Conservation (phyloP, 805 yeast species). For the Candida loeiensis region DNA sequence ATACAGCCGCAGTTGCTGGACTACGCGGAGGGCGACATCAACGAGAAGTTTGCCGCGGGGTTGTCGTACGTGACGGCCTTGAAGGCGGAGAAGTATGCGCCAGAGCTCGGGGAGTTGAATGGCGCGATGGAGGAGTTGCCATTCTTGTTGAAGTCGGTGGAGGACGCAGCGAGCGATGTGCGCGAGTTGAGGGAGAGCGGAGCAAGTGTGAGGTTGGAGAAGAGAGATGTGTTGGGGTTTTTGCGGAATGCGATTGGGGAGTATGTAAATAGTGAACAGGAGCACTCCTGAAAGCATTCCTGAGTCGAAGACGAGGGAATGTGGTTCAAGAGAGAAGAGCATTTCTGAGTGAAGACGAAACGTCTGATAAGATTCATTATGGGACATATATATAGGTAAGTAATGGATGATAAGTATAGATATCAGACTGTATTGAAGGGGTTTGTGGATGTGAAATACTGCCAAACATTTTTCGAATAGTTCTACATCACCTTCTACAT, state of each 20-base stretch:
- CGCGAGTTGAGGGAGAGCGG: slow-evolving; percentile 45
- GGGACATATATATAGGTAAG: too few species aligned
- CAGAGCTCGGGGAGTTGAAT: slow-evolving; percentile 29
- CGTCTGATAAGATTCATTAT: too few species aligned
- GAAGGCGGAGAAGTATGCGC: slow-evolving; percentile 44
- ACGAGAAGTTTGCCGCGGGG: slow-evolving; percentile 54
- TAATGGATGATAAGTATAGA: too few species aligned
- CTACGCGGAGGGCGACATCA: slow-evolving; percentile 51
- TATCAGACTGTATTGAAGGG: too few species aligned
- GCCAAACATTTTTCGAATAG: too few species aligned
- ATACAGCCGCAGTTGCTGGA: slow-evolving; percentile 64
- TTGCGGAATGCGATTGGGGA: slow-evolving; percentile 28
- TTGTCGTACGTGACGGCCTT: slow-evolving; percentile 64
- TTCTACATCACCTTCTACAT: too few species aligned
- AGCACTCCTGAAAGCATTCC: too few species aligned
- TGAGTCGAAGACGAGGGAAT: too few species aligned
- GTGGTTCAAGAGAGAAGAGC: too few species aligned
- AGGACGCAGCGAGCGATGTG: slow-evolving; percentile 46
- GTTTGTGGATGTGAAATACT: too few species aligned
- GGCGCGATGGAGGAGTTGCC: slow-evolving; percentile 42
- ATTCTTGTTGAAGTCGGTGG: slow-evolving; percentile 31
- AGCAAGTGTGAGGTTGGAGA: slow-evolving; percentile 24
- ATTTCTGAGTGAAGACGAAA: too few species aligned
- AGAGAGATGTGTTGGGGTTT: slow-evolving; percentile 40
- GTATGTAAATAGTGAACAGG: not conserved